Evolutionary conservation across 108 stramenopile genomes (phyloP), one percentile per base, ranked within the genome.

Genomic region (Asterionellopsis glacialis): DNA sequence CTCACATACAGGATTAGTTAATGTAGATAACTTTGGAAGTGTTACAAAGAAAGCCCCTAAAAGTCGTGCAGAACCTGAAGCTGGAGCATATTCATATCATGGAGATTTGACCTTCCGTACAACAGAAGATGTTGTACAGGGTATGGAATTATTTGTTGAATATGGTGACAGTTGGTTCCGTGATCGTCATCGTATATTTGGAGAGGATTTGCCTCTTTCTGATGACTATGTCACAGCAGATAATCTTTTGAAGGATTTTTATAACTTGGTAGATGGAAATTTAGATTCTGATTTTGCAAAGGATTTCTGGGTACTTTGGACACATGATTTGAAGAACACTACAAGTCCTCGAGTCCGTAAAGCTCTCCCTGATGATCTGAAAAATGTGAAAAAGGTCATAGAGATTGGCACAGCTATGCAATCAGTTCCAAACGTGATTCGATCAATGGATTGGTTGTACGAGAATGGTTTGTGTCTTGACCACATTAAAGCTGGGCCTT

Each of bases 381-480:
- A 53, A 21, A 19, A 25, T 25, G 24, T 53, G 2, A 25, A 19
- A 19, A 19, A 24, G 5, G 65, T 55, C 0, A 22, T 61, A 22
- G 38, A 55, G 0, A 4, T 58, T 38, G 65, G 65, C 0, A 45
- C 71, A 13, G 71, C 71, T 16, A 58, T 59, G n/a, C 59, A 55
- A 16, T 72, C 71, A 16, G 45, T 45, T 9, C 39, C 19, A 14
- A 45, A 61, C 56, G 65, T 65, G n/a, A 40, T 67, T 51, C 59
- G 55, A 42, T 49, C 71, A 13, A 1, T 19, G 24, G 67, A 80
- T 24, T 88, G 87, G 87, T 61, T 88, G 51, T 62, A 81, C 28
- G 68, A 67, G 40, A 71, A 82, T 70, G 87, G 70, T 9, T 54
- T 67, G 24, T 88, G 87, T 55, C 70, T 80, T 59, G 90, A 91